phyloP scores from a whole-genome alignment of 73 alveolate species.

The Paramecium bursaria region DNA sequence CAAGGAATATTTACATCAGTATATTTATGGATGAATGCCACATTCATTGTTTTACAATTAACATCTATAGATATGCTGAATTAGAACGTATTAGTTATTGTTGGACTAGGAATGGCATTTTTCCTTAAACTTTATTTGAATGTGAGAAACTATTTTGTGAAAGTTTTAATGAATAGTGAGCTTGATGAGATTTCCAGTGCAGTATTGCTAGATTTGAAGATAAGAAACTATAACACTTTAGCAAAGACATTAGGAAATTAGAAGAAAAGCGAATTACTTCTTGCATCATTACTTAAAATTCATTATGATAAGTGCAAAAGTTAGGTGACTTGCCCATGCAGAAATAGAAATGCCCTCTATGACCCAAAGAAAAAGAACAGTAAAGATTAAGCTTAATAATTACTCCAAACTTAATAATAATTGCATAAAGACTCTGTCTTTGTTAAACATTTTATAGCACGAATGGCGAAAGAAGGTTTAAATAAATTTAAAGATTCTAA shows the following conservation, averaged over 20 bases:
- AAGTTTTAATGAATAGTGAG: conserved; percentile 58
- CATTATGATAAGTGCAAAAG: conserved; percentile 64
- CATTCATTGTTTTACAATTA: conserved; percentile 42
- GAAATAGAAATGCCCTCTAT: conserved; percentile 30
- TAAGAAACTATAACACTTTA: conserved; percentile 54
- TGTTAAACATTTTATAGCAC: conserved; percentile 65
- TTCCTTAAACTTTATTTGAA: conserved; percentile 56
- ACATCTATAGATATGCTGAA: conserved; percentile 29
- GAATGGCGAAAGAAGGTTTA: conserved; percentile 65
- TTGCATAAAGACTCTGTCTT: conserved; percentile 61
- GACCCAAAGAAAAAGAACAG: conserved; percentile 62
- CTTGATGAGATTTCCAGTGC: conserved; percentile 58
- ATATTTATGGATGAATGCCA: conserved; percentile 62
- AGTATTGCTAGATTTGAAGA: conserved; percentile 60
- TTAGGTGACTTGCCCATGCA: conserved; percentile 53
- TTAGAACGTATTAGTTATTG: conserved; percentile 51
- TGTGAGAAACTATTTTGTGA: conserved; percentile 61
- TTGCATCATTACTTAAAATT: conserved; percentile 65
- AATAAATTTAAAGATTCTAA: conserved; percentile 63
- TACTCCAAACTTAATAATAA: not conserved
- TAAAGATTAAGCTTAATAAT: conserved; percentile 4
- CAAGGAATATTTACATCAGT: conserved; percentile 67
- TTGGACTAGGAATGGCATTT: conserved; percentile 63
- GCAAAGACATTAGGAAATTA: conserved; percentile 25
- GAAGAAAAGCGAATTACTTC: conserved; percentile 61